phyloP scores from a whole-genome alignment of 495 filamentous ascomycete genomes.

The Penicillium canescens region DNA sequence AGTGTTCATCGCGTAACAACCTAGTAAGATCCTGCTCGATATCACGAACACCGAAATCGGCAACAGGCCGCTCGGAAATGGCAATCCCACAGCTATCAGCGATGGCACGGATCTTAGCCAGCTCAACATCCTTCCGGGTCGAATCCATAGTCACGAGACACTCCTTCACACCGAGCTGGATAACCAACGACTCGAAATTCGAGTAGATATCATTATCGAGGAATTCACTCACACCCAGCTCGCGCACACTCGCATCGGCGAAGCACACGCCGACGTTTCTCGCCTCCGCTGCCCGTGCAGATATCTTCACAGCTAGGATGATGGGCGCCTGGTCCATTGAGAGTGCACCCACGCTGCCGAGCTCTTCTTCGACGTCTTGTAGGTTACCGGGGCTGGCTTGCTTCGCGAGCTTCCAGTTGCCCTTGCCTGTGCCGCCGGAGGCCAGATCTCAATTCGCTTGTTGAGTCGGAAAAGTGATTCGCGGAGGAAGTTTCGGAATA shows the following conservation, averaged over 20 bases:
- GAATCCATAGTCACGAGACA: slow-evolving; percentile 78
- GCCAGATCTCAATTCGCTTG: slow-evolving; percentile 90
- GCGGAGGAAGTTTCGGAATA: slow-evolving; percentile 92
- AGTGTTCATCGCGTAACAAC: slow-evolving; percentile 80
- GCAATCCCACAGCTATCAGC: slow-evolving; percentile 91
- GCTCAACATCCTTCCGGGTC: slow-evolving; percentile 81
- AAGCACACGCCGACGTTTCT: slow-evolving; percentile 94
- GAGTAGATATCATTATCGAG: slow-evolving; percentile 98
- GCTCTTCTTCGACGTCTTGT: slow-evolving; percentile 95
- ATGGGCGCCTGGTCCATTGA: slow-evolving; percentile 88
- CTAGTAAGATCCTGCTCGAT: slow-evolving; percentile 94
- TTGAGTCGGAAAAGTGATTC: slow-evolving; percentile 90
- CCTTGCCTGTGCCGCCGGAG: slow-evolving; percentile 60
- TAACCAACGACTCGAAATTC: slow-evolving; percentile 94
- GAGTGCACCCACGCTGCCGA: slow-evolving; percentile 58
- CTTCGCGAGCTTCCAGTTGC: slow-evolving; percentile 88
- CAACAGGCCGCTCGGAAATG: slow-evolving; percentile 70
- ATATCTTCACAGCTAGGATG: slow-evolving; percentile 91
- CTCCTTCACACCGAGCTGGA: slow-evolving; percentile 94
- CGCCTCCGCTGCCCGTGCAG: slow-evolving; percentile 80
- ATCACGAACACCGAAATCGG: slow-evolving; percentile 85
- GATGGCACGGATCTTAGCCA: slow-evolving; percentile 82
- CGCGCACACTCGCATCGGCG: slow-evolving; percentile 93
- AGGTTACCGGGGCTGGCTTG: slow-evolving; percentile 94
- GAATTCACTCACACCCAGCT: slow-evolving; percentile 96